phyloP scores from a whole-genome alignment of 2,329 filamentous ascomycete species.

The Pseudogymnoascus sp. region DNA sequence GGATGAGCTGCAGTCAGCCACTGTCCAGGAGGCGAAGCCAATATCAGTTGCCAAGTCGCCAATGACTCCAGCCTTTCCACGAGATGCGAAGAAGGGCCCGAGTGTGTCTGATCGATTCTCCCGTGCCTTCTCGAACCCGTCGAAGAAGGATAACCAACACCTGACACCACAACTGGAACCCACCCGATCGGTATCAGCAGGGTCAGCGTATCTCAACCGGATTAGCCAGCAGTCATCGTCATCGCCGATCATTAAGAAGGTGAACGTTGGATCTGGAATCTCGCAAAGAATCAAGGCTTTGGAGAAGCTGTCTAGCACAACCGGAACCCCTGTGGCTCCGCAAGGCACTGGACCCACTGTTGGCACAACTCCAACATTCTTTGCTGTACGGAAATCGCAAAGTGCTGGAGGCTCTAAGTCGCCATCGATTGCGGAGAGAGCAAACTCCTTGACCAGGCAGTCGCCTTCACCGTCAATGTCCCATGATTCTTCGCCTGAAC shows the following conservation, averaged over 20 bases:
- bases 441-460: slow-evolving; percentile 31
- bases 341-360: slow-evolving; percentile 26
- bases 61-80: slow-evolving; percentile 57
- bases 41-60: slow-evolving; percentile 78
- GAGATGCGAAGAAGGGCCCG: slow-evolving; percentile 23
- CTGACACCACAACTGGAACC: slow-evolving; percentile 23
- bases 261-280: slow-evolving; percentile 82
- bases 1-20: slow-evolving; percentile 78
- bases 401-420: slow-evolving; percentile 30
- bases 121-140: slow-evolving; percentile 33
- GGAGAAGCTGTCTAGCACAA: slow-evolving; percentile 62
- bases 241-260: slow-evolving; percentile 59
- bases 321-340: slow-evolving; percentile 33
- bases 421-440: slow-evolving; percentile 33
- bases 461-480: slow-evolving; percentile 36
- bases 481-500: slow-evolving; percentile 44
- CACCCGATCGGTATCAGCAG: slow-evolving; percentile 40
- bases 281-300: slow-evolving; percentile 91
- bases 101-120: slow-evolving; percentile 26
- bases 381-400: slow-evolving; percentile 48
- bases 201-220: slow-evolving; percentile 49
- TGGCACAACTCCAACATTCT: slow-evolving; percentile 43
- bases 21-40: slow-evolving; percentile 75
- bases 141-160: slow-evolving; percentile 30
- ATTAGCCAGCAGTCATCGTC: slow-evolving; percentile 46